Base-by-base conservation (phyloP, 176 grass and related monocot genomes). In the Lolium multiflorum region DNA sequence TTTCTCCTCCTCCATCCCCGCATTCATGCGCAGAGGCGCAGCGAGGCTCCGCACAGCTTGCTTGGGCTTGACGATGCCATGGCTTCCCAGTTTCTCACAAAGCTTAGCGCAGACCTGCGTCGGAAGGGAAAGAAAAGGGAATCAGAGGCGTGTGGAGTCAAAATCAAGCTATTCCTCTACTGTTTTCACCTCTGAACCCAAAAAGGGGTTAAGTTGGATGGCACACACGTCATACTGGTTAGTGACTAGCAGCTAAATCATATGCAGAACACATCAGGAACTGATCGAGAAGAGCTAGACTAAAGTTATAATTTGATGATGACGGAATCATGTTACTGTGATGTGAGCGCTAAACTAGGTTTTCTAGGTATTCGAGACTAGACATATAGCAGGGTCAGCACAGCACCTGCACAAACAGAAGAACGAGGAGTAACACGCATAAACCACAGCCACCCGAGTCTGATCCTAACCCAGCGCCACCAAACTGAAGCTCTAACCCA, bases 71-170 rank as follows among this genome's bases (percentile, higher is more conserved):
- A 98, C 88, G 18, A 95, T 61, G 6, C 90, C 93, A 72, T 94
- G 93, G 79, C 85, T 98, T 74, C 96, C 93, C 81, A 98, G 86
- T 58, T 92, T 98, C 71, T 94, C 96, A 59, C 93, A 98, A 62
- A 98, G 86, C 81, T 82, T 95, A 52, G 83, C 89, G 78, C 96
- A 98, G 70, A 98, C 85, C 96, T 98, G 21, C n/a, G 88, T 72
- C 39, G 28, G 66, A 76, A 90, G n/a, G 3, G 39, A 73, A 68
- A 84, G 15, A 5, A 26, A 54, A 76, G 25, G 5, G n/a, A 22
- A 65, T 37, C 48, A 72, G 65, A 56, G 58, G 21, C 17, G 14
- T 65, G 28, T 7, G 38, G 50, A 28, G 43, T 4, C 17, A 44
- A 51, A 83, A 69, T 20, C 49, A 12, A 57, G 58, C 13, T 7